Conservation (phyloP, 176 grass and related monocot species). For the Phyllostachys edulis region DNA sequence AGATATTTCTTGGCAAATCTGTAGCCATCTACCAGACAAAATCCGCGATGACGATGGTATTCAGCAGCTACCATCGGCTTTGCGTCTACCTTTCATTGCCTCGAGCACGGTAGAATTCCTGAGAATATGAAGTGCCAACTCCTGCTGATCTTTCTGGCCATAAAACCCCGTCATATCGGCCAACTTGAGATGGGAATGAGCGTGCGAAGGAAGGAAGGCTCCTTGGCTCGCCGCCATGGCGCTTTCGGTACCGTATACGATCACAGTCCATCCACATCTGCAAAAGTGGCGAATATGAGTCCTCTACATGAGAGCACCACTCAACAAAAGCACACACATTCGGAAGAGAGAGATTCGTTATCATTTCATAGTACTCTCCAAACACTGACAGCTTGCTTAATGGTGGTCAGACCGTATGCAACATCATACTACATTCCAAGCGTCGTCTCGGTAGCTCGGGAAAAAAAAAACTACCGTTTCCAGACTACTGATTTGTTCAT, state of each 20-base stretch:
- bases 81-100: not conserved
- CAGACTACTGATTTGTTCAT: too few species aligned
- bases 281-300: not conserved
- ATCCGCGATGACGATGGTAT: too few species aligned
- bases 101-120: not conserved
- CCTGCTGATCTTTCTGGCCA: not conserved
- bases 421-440: too few species aligned
- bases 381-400: too few species aligned
- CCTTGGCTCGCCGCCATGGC: not conserved
- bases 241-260: not conserved
- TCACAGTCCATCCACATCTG: not conserved
- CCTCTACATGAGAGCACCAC: not conserved
- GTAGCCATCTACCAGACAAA: too few species aligned
- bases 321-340: not conserved
- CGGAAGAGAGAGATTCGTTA: too few species aligned
- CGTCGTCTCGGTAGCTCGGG: too few species aligned
- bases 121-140: not conserved
- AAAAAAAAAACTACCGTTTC: too few species aligned
- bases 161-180: not conserved
- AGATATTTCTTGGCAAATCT: too few species aligned
- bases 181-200: not conserved
- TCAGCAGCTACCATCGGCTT: too few species aligned
- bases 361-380: too few species aligned
- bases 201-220: not conserved
- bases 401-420: too few species aligned